Conservation (phyloP, 805 yeast species). For the Starmerella lactis-condensi region DNA sequence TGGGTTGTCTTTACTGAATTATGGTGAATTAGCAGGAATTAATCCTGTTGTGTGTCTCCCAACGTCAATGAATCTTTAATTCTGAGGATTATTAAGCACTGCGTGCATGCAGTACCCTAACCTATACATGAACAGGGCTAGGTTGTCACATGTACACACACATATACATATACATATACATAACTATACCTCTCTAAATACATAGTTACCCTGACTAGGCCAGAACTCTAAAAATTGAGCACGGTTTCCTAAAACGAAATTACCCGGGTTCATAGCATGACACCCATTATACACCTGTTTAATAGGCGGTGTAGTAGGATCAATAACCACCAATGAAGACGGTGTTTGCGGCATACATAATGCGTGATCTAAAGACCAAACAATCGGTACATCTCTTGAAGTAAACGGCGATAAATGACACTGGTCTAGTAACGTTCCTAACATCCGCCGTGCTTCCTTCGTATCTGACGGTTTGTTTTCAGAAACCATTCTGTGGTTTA, state of each 20-base stretch:
- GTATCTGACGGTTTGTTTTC: slow-evolving; percentile 14
- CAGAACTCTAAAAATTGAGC: slow-evolving; percentile 57
- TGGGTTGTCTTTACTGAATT: slow-evolving; percentile 63
- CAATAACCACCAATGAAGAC: slow-evolving; percentile 39
- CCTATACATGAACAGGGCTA: too few species aligned
- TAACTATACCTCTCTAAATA: neutral
- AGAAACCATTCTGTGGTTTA: neutral
- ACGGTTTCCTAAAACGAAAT: slow-evolving; percentile 28
- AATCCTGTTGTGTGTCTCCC: slow-evolving; percentile 88
- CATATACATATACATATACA: too few species aligned
- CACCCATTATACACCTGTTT: slow-evolving; percentile 71
- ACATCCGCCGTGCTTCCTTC: slow-evolving; percentile 31
- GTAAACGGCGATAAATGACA: slow-evolving; percentile 73
- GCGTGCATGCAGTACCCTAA: too few species aligned
- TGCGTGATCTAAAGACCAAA: slow-evolving; percentile 51
- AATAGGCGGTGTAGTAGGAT: slow-evolving; percentile 50
- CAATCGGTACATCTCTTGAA: slow-evolving; percentile 38
- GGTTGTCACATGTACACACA: too few species aligned
- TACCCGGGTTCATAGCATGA: slow-evolving; percentile 55
- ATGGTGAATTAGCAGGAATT: slow-evolving; percentile 37
- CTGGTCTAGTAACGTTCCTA: slow-evolving; percentile 70
- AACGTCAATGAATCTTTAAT: too few species aligned
- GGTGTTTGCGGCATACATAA: slow-evolving; percentile 69
- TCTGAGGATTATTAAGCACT: too few species aligned
- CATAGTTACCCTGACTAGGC: slow-evolving; percentile 37